Conservation (phyloP, 371 early-diverging fungal species). For the Conidiobolus incongruus region DNA sequence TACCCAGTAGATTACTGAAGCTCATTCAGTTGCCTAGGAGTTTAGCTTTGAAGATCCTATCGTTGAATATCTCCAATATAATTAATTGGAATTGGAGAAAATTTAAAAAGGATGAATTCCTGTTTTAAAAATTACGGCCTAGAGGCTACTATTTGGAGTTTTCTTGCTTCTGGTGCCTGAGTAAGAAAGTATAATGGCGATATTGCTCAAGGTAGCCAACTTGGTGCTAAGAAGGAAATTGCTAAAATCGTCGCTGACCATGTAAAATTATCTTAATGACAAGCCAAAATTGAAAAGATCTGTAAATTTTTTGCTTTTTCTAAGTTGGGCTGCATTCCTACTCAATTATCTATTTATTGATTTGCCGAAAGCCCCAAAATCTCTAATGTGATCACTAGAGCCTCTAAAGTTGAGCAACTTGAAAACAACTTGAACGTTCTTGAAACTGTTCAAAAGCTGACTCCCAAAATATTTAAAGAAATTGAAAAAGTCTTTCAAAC, state of each 20-base stretch:
- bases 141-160: conserved; percentile 64
- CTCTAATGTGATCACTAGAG: conserved; percentile 17
- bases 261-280: conserved; percentile 34
- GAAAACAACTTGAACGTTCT: conserved; percentile 47
- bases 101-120: no score
- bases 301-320: conserved; percentile 15
- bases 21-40: conserved; percentile 37
- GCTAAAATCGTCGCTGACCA: conserved; percentile 25
- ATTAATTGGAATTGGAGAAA: no score
- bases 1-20: conserved; percentile 57
- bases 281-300: conserved; percentile 21
- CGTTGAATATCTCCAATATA: no score
- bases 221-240: conserved; percentile 36
- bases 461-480: conserved; percentile 42
- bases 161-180: conserved; percentile 44
- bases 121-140: no score
- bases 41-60: no score
- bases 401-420: conserved; percentile 42
- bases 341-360: conserved; percentile 69
- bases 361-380: conserved; percentile 31
- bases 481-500: no score
- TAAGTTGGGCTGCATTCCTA: conserved; percentile 33
- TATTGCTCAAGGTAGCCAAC: conserved; percentile 44
- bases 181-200: conserved; percentile 59
- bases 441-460: conserved; percentile 27